Conservation (phyloP, 805 yeast species). For the Citeromyces nyonsensis region DNA sequence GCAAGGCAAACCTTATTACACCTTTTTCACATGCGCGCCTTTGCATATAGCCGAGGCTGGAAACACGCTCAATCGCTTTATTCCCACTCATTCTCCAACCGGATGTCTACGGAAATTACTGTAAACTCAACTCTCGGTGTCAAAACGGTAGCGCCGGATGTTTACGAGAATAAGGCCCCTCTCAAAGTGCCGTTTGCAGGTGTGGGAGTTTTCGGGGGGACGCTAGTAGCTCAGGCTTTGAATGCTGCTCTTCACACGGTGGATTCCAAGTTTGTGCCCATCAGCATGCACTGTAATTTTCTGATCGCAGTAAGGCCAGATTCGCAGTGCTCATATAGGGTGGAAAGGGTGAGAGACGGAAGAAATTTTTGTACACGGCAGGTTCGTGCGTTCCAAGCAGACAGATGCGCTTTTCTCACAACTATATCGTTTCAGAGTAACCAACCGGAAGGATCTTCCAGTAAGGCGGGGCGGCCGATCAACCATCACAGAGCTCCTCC, state of each 20-base stretch:
- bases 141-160: slow-evolving; percentile 7
- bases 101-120: background rate
- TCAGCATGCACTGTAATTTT: slow-evolving; percentile 49
- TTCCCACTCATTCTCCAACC: too few species aligned
- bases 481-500: slow-evolving; percentile 14
- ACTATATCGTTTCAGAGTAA: slow-evolving; percentile 27
- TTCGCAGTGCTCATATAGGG: slow-evolving; percentile 34
- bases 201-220: slow-evolving; percentile 61
- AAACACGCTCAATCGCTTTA: too few species aligned
- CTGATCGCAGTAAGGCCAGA: slow-evolving; percentile 33
- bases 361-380: slow-evolving; percentile 34
- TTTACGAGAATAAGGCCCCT: slow-evolving; percentile 10
- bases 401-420: slow-evolving; percentile 32
- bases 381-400: slow-evolving; percentile 39
- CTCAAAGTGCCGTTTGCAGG: slow-evolving; percentile 32
- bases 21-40: too few species aligned
- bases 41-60: too few species aligned
- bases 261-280: slow-evolving; percentile 26
- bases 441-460: slow-evolving; percentile 14
- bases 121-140: slow-evolving; percentile 7
- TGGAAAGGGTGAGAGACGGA: slow-evolving; percentile 34
- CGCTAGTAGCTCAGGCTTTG: slow-evolving; percentile 48
- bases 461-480: slow-evolving; percentile 8
- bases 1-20: too few species aligned
- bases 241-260: slow-evolving; percentile 37